A percentile compares a stretch with the other conserved stretches of the same genome.
These are phyloP conservation scores for Trichophyton simii DNA, from an alignment of 2,329 filamentous ascomycete species.

Conservation along the genomic window DNA sequence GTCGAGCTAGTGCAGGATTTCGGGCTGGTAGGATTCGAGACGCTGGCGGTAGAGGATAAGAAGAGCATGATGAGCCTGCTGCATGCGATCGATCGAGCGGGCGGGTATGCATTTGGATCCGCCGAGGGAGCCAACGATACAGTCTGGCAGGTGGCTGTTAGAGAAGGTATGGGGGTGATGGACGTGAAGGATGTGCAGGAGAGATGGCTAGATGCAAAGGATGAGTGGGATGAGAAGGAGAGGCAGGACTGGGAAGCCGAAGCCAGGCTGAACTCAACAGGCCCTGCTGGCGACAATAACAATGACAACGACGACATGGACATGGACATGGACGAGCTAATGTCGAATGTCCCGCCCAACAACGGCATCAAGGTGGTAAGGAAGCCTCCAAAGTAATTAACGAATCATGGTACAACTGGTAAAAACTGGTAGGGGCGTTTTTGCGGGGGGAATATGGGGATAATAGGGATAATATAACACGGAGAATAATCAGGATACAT, in stretches of 20 bases:
- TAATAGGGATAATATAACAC: neutral
- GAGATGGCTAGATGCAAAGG: slow-evolving; percentile 83
- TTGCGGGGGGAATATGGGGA: neutral
- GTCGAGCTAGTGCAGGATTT: slow-evolving; percentile 81
- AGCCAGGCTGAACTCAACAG: slow-evolving; percentile 20
- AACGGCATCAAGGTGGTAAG: slow-evolving; percentile 61
- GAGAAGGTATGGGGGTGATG: slow-evolving; percentile 55
- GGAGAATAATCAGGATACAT: neutral
- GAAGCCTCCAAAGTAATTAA: slow-evolving; percentile 41
- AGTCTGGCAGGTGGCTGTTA: slow-evolving; percentile 94
- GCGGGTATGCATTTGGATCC: slow-evolving; percentile 83
- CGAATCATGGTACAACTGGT: neutral
- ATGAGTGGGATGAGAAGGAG: slow-evolving; percentile 72
- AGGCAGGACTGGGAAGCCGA: slow-evolving; percentile 64
- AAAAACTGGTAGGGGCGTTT: neutral
- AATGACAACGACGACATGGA: slow-evolving; percentile 21
- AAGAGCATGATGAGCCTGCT: slow-evolving; percentile 90
- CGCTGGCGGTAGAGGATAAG: slow-evolving; percentile 90
- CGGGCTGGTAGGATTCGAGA: slow-evolving; percentile 80
- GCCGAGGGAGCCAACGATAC: slow-evolving; percentile 89
- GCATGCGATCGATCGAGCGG: slow-evolving; percentile 77
- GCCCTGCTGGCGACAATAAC: slow-evolving; percentile 16
- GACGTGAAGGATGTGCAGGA: slow-evolving; percentile 87
- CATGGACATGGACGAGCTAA: slow-evolving; percentile 16
- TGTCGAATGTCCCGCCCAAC: slow-evolving; percentile 38